Evolutionary conservation across 495 filamentous ascomycete genomes (phyloP), one percentile per base, ranked within the genome.

Genomic region (Hypoxylon trugodes): DNA sequence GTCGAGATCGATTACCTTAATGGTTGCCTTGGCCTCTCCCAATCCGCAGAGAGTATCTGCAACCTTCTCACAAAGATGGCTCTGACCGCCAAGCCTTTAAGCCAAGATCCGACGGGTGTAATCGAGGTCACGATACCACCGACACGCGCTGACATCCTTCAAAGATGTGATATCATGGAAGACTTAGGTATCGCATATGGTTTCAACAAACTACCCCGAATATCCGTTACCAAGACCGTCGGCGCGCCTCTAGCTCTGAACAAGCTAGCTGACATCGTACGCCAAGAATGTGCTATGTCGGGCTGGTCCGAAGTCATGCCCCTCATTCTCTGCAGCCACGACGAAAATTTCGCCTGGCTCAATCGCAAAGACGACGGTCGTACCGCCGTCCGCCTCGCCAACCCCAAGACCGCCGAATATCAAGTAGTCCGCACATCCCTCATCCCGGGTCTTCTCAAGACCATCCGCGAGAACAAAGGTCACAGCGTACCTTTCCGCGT

Each of bases 121-220:
- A 83, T 98, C 62, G 87, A 93, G 54, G 87, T 97, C 18, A 82
- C 86, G 26, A 82, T 98, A 35, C 95, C 95, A 7, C 86, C 92
- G 21, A 97, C 91, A 35, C 87, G 95, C 21, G 93, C 95, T 5
- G 95, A 98, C 76, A 89, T 99, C 16, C 84, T 99, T 15, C 96
- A 99, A 76, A 89, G 96, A 74, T 93, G 90, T 63, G 95, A 99
- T 73, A 91, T 99, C 68, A 98, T 99, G 95, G 95, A 99, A 76
- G 95, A 99, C 75, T 87, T 95, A 13, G 95, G 92, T 13, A 92
- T 98, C 58, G 91, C 90, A 13, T 96, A 97, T 76, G 95, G 95
- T 54, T 99, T 96, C 84, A 98, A 99, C 82, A 87, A 87, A 16
- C 88, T 99, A 6, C 92, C 93, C 0, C 87, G 90, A 12, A 83